phyloP scores from a whole-genome alignment of 768 basidiomycete genomes.

The Rubroboletus satanas region DNA sequence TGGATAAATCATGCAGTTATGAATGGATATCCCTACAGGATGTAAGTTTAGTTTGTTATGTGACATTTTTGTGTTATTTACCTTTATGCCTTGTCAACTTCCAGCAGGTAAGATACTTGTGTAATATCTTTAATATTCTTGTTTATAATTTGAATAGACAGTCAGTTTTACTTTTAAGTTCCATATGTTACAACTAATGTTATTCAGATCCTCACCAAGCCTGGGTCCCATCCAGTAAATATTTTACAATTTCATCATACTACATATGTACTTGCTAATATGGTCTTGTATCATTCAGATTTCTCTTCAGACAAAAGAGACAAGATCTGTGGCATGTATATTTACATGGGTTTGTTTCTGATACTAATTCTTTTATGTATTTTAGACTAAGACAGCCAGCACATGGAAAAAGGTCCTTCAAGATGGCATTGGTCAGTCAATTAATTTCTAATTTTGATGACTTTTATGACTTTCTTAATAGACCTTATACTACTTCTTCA shows the following conservation, averaged over 20 bases:
- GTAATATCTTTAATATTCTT: background rate
- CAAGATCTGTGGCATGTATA: background rate
- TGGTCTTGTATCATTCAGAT: background rate
- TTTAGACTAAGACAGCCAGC: background rate
- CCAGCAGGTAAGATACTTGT: background rate
- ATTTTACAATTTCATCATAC: accelerated
- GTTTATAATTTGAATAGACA: background rate
- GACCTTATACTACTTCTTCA: background rate
- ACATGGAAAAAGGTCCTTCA: background rate
- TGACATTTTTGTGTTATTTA: background rate
- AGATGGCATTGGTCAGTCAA: background rate
- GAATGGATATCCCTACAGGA: background rate
- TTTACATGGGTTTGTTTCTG: background rate
- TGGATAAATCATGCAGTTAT: background rate
- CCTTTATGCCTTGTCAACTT: background rate
- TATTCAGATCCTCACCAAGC: background rate
- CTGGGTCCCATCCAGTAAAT: background rate
- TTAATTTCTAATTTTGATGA: background rate
- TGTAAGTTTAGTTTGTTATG: background rate
- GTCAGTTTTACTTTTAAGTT: background rate
- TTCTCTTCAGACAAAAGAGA: background rate
- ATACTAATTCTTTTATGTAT: background rate
- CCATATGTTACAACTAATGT: background rate
- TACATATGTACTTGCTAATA: background rate
- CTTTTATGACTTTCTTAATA: background rate